Percentiles rank a stretch among this genome's conserved stretches.
Conservation (phyloP, 2,329 filamentous ascomycete genomes). For the Sclerotinia subarctica region DNA sequence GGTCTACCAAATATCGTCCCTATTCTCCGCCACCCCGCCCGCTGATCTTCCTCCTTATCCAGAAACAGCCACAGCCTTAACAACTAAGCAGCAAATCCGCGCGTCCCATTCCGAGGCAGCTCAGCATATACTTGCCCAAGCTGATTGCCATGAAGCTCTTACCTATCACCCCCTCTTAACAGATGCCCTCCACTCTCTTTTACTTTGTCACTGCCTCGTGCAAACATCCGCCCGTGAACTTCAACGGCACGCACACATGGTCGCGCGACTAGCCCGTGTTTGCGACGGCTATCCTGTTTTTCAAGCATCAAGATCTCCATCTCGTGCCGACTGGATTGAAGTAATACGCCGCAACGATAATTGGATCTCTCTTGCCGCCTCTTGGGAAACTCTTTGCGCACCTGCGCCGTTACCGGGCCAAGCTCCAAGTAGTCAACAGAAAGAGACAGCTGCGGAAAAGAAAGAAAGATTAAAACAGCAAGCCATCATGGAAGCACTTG, state of each 20-base stretch:
- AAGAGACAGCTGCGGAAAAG: slow-evolving; percentile 52
- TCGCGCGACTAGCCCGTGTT: slow-evolving; percentile 68
- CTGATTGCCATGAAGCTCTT: slow-evolving; percentile 58
- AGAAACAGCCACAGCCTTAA: slow-evolving; percentile 40
- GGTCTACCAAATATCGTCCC: slow-evolving; percentile 53
- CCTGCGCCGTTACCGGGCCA: slow-evolving; percentile 52
- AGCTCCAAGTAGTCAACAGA: slow-evolving; percentile 37
- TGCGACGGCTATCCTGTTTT: slow-evolving; percentile 81
- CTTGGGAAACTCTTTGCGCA: slow-evolving; percentile 70
- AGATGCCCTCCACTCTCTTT: slow-evolving; percentile 73
- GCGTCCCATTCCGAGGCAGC: slow-evolving; percentile 34
- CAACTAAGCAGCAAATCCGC: slow-evolving; percentile 37
- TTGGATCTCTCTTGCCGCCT: slow-evolving; percentile 62
- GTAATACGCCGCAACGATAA: slow-evolving; percentile 64
- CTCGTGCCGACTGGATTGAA: slow-evolving; percentile 77
- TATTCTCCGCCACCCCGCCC: slow-evolving; percentile 69
- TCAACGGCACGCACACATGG: slow-evolving; percentile 77
- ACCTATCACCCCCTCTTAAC: slow-evolving; percentile 80
- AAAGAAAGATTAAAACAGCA: slow-evolving; percentile 60
- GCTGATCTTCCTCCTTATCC: slow-evolving; percentile 67
- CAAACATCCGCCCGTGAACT: slow-evolving; percentile 78
- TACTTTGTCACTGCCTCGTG: slow-evolving; percentile 74
- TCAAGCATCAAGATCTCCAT: slow-evolving; percentile 66
- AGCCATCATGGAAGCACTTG: slow-evolving; percentile 63
- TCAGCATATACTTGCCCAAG: slow-evolving; percentile 40